Evolutionary conservation across 805 yeast species (phyloP).

Genomic region (Nakazawaea ishiwadae): DNA sequence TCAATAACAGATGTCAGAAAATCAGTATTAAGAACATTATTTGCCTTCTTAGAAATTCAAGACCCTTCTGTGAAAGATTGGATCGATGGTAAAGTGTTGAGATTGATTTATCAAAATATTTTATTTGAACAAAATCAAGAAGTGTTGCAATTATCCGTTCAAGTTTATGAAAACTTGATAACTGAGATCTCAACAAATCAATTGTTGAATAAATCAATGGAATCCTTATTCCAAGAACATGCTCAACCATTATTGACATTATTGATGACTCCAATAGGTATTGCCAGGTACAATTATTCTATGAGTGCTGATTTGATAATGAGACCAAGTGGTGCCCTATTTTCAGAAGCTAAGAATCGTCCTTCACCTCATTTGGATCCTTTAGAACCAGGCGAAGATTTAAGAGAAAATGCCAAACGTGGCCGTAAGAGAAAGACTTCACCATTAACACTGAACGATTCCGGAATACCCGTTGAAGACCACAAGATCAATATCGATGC

Average conservation of each 20-base stretch:
- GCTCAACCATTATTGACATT: slow-evolving; percentile 57
- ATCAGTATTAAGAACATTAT: slow-evolving; percentile 76
- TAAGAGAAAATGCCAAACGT: slow-evolving; percentile 21
- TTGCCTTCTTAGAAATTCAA: slow-evolving; percentile 64
- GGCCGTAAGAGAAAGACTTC: slow-evolving; percentile 45
- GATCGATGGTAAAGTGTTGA: slow-evolving; percentile 69
- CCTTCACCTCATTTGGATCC: slow-evolving; percentile 3
- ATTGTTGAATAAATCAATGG: slow-evolving; percentile 30
- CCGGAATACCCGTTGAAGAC: slow-evolving; percentile 49
- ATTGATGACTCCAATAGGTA: slow-evolving; percentile 91
- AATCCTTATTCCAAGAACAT: slow-evolving; percentile 50
- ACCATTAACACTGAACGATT: slow-evolving; percentile 17
- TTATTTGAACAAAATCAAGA: slow-evolving; percentile 83
- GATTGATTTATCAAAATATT: slow-evolving; percentile 82
- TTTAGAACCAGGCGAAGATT: slow-evolving; percentile 16
- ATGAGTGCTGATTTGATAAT: slow-evolving; percentile 75
- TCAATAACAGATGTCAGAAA: slow-evolving; percentile 87
- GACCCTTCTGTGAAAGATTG: slow-evolving; percentile 48
- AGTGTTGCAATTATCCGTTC: slow-evolving; percentile 57
- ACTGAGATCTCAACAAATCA: slow-evolving; percentile 31
- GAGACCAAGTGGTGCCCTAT: slow-evolving; percentile 68
- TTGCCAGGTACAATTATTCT: slow-evolving; percentile 79
- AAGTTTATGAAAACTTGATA: slow-evolving; percentile 56
- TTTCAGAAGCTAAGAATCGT: slow-evolving; percentile 20
- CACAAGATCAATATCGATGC: slow-evolving; percentile 84